Base-by-base conservation (phyloP, 345 rosid genomes). In the Eucalyptus albens region DNA sequence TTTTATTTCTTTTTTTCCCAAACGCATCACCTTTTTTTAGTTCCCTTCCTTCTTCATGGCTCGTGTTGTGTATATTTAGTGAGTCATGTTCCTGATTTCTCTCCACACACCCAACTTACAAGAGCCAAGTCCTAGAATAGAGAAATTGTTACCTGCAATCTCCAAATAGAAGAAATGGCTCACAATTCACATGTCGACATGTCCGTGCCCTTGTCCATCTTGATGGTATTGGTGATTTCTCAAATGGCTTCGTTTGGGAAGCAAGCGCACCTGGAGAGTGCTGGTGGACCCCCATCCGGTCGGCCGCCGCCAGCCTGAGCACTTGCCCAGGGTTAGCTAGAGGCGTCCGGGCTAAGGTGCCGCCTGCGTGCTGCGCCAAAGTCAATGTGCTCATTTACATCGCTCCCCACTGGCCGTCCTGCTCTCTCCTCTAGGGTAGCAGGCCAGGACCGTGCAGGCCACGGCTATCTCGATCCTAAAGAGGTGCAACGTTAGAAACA, bases 381-480 rank as follows among this genome's bases (percentile, higher is more conserved):
- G 96, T 96, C 0, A 95, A 92, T 37, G 95, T 95, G 15, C 91
- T 97, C 85, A 92, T 96, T 40, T 91, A 88, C 89, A 92, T 95
- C 29, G 90, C 96, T 24, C 98, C 99, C 1, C 94, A 88, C 91
- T 96, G 99, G 96, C 98, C 16, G 96, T 95, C 42, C 69, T 96
- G 86, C 88, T 97, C 88, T 97, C 99, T 19, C 98, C 98, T 50
- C 67, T 94, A 92, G 96, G 98, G 17, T 94, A 94, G 93, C 92
- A 93, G 42, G 96, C 97, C 2, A 96, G 98, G 86, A 95, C 96
- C 90, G 93, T 90, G 69, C 97, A 97, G 24, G 97, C 92, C 40
- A 88, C 93, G 82, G 99, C 97, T 27, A 93, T 97, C 89, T 89
- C 94, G 37, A 92, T 97, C 62, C 99, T 98, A 0, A 96, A 96